Evolutionary conservation across 495 filamentous ascomycete species (phyloP).

Genomic region (Pseudevernia furfuracea): DNA sequence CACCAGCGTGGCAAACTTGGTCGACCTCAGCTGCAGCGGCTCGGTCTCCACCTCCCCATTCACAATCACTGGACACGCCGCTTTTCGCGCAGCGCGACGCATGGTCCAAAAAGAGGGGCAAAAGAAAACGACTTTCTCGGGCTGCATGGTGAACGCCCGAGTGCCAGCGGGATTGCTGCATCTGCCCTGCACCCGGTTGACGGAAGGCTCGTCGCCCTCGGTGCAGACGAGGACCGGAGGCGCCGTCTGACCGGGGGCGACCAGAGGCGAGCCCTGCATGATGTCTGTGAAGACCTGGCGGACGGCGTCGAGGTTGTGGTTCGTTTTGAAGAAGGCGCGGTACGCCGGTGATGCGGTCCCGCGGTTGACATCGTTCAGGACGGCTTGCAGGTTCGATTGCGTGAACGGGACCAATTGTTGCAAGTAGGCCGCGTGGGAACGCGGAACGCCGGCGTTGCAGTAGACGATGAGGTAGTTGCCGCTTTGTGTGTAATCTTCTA

Average conservation of each 20-base stretch:
- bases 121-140: background rate
- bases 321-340: conserved; percentile 1
- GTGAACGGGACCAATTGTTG: background rate
- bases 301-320: background rate
- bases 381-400: background rate
- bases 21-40: background rate
- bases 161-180: background rate
- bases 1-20: background rate
- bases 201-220: background rate
- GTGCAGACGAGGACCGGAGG: background rate
- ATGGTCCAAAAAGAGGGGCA: background rate
- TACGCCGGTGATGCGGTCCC: background rate
- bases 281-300: background rate
- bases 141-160: background rate
- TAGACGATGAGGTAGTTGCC: background rate
- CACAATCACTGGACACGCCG: background rate
- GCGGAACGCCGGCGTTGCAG: background rate
- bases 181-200: background rate
- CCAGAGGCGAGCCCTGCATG: too few species aligned
- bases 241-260: too few species aligned
- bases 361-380: background rate
- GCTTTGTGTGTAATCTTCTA: background rate
- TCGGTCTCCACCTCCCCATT: background rate
- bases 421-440: background rate
- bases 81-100: background rate